These are phyloP conservation scores for Backusella parvicylindrica DNA, from an alignment of 192 early-diverging fungal genomes.

Conservation along the genomic window DNA sequence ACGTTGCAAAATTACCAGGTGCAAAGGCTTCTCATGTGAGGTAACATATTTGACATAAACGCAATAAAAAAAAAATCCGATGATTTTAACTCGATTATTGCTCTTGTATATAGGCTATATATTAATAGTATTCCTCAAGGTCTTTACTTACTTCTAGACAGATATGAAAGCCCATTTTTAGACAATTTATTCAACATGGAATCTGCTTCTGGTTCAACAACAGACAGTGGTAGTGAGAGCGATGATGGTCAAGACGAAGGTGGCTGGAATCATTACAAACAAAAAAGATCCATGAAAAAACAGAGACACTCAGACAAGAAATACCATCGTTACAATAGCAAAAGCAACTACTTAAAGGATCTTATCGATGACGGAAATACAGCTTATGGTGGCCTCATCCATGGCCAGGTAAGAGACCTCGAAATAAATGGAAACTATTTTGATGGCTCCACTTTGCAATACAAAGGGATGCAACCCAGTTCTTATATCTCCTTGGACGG, in stretches of 20 bases:
- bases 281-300: not conserved
- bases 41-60: not conserved
- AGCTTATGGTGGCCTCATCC: not conserved
- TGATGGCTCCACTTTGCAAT: not conserved
- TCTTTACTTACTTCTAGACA: conserved; percentile 38
- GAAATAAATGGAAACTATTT: not conserved
- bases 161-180: conserved; percentile 39
- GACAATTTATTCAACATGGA: conserved; percentile 9
- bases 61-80: not conserved
- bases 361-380: not conserved
- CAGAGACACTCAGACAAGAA: not conserved
- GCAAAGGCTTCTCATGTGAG: conserved; percentile 28
- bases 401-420: not conserved
- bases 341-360: not conserved
- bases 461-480: not conserved
- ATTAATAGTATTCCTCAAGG: conserved; percentile 34
- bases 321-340: not conserved
- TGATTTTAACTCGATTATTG: not conserved
- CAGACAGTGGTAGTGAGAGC: too few species aligned
- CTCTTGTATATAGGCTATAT: conserved; percentile 15
- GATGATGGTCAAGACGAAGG: not conserved
- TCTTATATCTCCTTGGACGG: not conserved
- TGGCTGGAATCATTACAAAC: not conserved
- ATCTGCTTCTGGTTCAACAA: not conserved
- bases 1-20: conserved; percentile 29